Evolutionary conservation across 2,329 filamentous ascomycete genomes (phyloP).

Genomic region (Paecilomyces variotii): DNA sequence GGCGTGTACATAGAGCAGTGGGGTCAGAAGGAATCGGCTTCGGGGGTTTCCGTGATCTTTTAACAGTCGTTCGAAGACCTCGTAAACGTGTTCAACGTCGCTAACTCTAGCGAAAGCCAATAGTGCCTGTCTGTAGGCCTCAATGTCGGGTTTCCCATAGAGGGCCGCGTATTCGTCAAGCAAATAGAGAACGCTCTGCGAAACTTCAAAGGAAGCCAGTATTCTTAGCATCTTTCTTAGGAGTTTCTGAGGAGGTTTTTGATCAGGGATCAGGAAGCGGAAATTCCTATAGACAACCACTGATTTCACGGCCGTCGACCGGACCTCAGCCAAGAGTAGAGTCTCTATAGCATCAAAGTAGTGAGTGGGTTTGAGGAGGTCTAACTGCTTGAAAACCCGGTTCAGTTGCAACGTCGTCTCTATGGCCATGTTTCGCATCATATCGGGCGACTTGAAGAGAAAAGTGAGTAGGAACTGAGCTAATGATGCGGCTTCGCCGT

Average conservation of each 20-base stretch:
- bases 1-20: slow-evolving; percentile 64
- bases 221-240: slow-evolving; percentile 17
- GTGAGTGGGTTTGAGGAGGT: slow-evolving; percentile 15
- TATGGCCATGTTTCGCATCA: slow-evolving; percentile 20
- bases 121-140: slow-evolving; percentile 30
- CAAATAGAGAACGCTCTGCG: slow-evolving; percentile 30
- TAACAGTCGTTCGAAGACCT: slow-evolving; percentile 38
- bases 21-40: slow-evolving; percentile 31
- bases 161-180: slow-evolving; percentile 32
- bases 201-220: slow-evolving; percentile 22
- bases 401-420: slow-evolving; percentile 24
- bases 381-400: slow-evolving; percentile 15
- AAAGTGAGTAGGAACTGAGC: slow-evolving; percentile 17
- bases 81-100: slow-evolving; percentile 36
- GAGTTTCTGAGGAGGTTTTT: slow-evolving; percentile 13
- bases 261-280: slow-evolving; percentile 23
- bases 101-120: slow-evolving; percentile 39
- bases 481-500: slow-evolving; percentile 6
- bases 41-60: slow-evolving; percentile 27
- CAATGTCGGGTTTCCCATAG: slow-evolving; percentile 21
- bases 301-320: slow-evolving; percentile 20
- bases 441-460: slow-evolving; percentile 16
- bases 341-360: slow-evolving; percentile 23
- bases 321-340: slow-evolving; percentile 18
- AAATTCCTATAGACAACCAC: slow-evolving; percentile 35